Evolutionary conservation across 2,329 filamentous ascomycete species (phyloP).

Genomic region (Botryotinia narcissicola): DNA sequence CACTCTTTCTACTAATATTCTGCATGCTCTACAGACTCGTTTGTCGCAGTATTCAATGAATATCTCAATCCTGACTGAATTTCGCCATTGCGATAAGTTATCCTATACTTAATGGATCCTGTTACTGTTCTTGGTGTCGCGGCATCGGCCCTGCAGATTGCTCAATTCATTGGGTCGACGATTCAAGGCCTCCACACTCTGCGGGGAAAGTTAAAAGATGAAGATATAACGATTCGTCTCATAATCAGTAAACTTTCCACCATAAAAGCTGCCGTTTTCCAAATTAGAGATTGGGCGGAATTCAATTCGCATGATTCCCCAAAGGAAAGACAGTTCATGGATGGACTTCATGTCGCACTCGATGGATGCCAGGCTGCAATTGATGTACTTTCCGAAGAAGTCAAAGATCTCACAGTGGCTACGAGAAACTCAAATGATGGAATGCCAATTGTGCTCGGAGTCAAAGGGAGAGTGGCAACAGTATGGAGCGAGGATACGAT

Average conservation of each 20-base stretch:
- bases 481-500: constrained; percentile 23
- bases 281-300: constrained; percentile 24
- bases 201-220: constrained; percentile 22
- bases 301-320: constrained; percentile 24
- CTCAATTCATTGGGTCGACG: constrained; percentile 17
- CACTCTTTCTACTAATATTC: neutral
- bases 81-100: neutral
- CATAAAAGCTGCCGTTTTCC: constrained; percentile 21
- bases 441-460: neutral
- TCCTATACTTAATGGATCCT: constrained; percentile 10
- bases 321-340: constrained; percentile 34
- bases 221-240: constrained; percentile 20
- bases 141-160: constrained; percentile 13
- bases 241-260: constrained; percentile 22
- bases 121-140: constrained; percentile 12
- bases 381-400: constrained; percentile 40
- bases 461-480: constrained; percentile 1
- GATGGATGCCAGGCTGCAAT: constrained; percentile 41
- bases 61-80: too few species aligned
- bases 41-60: neutral
- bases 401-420: constrained; percentile 24
- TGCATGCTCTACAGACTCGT: neutral
- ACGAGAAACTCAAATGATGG: neutral
- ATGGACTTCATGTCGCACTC: constrained; percentile 39
- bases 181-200: constrained; percentile 21